Conservation (phyloP, 83 land plant species). For the Diphasiastrum complanatum region DNA sequence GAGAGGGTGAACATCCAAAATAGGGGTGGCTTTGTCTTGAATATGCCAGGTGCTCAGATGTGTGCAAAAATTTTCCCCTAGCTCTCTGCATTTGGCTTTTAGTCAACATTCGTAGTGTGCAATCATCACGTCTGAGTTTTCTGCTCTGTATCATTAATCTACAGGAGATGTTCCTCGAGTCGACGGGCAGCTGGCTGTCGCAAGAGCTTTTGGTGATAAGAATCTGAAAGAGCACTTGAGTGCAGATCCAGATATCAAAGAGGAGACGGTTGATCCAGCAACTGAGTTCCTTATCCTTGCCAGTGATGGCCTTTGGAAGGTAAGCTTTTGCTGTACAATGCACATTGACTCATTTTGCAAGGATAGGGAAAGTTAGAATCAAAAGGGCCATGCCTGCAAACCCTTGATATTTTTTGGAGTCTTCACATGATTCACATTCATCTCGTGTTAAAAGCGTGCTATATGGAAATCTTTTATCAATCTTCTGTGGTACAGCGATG, state of each 20-base stretch:
- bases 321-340: conserved; percentile 5
- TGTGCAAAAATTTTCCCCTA: no score
- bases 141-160: not conserved
- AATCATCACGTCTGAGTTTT: no score
- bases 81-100: no score
- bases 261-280: conserved; percentile 29
- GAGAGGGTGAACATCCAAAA: conserved; percentile 8
- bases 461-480: no score
- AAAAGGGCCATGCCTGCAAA: not conserved
- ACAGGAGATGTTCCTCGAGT: conserved; percentile 79
- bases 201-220: conserved; percentile 77
- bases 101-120: no score
- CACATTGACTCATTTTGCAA: not conserved
- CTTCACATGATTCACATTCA: no score
- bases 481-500: no score
- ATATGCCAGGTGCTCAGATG: conserved; percentile 4
- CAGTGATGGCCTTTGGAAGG: conserved; percentile 81
- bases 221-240: conserved; percentile 66
- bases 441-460: no score
- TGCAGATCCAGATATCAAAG: conserved; percentile 58
- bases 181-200: conserved; percentile 72
- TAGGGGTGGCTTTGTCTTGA: no score
- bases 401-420: not conserved
- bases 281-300: conserved; percentile 63
- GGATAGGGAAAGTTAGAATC: not conserved